Evolutionary conservation across 352 stramenopile genomes (phyloP), one percentile per base, ranked within the genome.

Genomic region (Elongisporangium senticosum): DNA sequence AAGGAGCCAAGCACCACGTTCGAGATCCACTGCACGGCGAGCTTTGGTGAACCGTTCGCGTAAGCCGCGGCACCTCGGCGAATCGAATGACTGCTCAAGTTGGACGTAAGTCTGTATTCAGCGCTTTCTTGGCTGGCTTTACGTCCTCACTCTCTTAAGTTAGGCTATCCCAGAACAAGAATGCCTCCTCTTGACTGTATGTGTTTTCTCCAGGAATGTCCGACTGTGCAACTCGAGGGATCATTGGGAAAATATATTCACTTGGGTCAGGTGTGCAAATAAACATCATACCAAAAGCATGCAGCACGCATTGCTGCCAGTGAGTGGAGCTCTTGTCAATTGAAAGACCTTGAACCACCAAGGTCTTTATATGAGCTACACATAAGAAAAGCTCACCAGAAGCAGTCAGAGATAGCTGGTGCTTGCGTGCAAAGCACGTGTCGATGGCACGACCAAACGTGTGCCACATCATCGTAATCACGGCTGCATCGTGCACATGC

Each of bases 341-440:
- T 17, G 33, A 43, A 6, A 17, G 10, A 17, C 33, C 33, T 43
- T 43, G 33, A 2, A 43, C 33, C 1, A 43, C 33, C 10, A 10
- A 43, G 1, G 11, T 43, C 13, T 43, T 43, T 1, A 43, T 43
- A 17, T 1, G 33, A 17, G 8, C 33, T 43, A 43, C 33, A 1
- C 11, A 0, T 43, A 69, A 40, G 21, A 58, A 69, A 15, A 66
- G 8, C 58, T 64, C 55, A 0, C 49, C 55, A 10, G 63, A 66
- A 5, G 43, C 19, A 1, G 51, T 7, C 0, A 65, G 26, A 3
- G 50, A 56, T 3, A 65, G 59, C 39, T 70, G 64, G 3, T n/a
- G 20, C 26, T 70, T 70, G 10, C 55, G 26, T 8, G 64, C 59
- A 49, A 70, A 67, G 39, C 59, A 64, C 14, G 59, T 70, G 26